These are phyloP conservation scores for Schrenkiella parvula DNA, from an alignment of 345 rosid genomes.

Conservation along the genomic window DNA sequence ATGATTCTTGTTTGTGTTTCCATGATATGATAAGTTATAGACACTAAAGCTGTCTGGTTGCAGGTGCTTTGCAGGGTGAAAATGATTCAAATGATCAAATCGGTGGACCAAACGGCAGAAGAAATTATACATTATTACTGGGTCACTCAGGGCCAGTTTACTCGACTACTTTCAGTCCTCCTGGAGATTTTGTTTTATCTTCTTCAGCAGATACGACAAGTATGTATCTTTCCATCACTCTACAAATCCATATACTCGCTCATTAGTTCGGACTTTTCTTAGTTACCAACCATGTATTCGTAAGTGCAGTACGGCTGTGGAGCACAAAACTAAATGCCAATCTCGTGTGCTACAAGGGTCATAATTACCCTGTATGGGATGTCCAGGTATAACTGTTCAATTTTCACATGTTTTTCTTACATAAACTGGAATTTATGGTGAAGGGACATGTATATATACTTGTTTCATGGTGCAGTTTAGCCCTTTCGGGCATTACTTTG, in stretches of 20 bases:
- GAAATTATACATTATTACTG: slow-evolving; percentile 65
- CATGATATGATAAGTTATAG: slow-evolving; percentile 1
- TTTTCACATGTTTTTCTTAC: neutral
- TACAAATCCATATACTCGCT: neutral
- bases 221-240: slow-evolving; percentile 28
- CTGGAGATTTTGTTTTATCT: slow-evolving; percentile 84
- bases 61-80: slow-evolving; percentile 80
- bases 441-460: slow-evolving; percentile 8
- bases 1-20: slow-evolving; percentile 14
- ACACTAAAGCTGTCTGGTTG: slow-evolving; percentile 18
- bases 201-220: slow-evolving; percentile 96
- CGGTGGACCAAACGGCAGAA: slow-evolving; percentile 45
- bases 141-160: slow-evolving; percentile 97
- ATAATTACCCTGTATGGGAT: slow-evolving; percentile 99
- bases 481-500: slow-evolving; percentile 91
- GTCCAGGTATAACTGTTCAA: slow-evolving; percentile 59
- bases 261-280: slow-evolving; percentile 4
- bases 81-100: slow-evolving; percentile 54
- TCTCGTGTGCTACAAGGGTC: slow-evolving; percentile 99
- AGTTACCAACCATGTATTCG: slow-evolving; percentile 3
- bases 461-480: slow-evolving; percentile 71
- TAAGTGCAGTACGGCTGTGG: slow-evolving; percentile 81
- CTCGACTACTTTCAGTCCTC: slow-evolving; percentile 84
- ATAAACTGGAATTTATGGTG: slow-evolving; percentile 5
- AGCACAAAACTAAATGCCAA: slow-evolving; percentile 91